Conservation (phyloP, 495 filamentous ascomycete species). For the Massariosphaeria phaeospora region DNA sequence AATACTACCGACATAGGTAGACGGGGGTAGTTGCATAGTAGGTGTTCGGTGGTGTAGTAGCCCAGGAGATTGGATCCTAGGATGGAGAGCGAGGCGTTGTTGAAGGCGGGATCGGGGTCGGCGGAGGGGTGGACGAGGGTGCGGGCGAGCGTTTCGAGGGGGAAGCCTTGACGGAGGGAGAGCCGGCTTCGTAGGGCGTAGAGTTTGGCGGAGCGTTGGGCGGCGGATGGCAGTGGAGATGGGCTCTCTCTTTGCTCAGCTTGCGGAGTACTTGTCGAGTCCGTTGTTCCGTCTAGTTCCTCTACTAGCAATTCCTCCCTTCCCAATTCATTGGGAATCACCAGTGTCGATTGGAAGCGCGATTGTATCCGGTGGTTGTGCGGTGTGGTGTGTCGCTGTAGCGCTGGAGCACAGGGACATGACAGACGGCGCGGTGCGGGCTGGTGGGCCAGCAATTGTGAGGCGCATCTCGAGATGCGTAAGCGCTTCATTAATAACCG, state of each 20-base stretch:
- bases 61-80: constrained; percentile 77
- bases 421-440: constrained; percentile 14
- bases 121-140: constrained; percentile 80
- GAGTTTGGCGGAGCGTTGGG: constrained; percentile 79
- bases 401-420: constrained; percentile 18
- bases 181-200: constrained; percentile 90
- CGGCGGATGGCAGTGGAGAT: constrained; percentile 63
- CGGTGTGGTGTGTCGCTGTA: constrained; percentile 25
- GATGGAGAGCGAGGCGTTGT: constrained; percentile 74
- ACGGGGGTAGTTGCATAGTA: constrained; percentile 81
- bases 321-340: neutral
- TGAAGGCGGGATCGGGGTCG: constrained; percentile 67
- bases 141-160: constrained; percentile 78
- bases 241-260: no score
- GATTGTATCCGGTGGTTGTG: constrained; percentile 28
- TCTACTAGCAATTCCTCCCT: no score
- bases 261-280: no score
- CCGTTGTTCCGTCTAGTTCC: no score
- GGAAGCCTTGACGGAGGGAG: constrained; percentile 72
- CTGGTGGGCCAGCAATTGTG: constrained; percentile 56
- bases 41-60: constrained; percentile 81
- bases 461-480: constrained; percentile 65
- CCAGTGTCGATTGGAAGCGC: constrained; percentile 13
- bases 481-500: constrained; percentile 60
- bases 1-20: constrained; percentile 78